Percentiles rank a stretch among this genome's conserved stretches.
phyloP scores from a whole-genome alignment of 176 grass and related monocot genomes.

The Thinopyrum elongatum region DNA sequence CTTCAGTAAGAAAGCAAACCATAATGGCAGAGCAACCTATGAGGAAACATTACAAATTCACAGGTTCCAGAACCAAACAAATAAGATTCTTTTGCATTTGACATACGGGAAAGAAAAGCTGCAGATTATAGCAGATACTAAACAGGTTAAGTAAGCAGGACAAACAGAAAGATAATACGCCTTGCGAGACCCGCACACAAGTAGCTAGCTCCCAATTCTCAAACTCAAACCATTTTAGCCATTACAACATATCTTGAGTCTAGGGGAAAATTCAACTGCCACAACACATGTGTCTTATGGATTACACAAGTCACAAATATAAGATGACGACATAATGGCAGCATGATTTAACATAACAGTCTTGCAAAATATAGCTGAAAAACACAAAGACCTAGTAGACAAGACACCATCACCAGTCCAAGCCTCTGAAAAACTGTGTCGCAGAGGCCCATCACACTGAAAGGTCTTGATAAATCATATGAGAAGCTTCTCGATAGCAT shows the following conservation, averaged over 20 bases:
- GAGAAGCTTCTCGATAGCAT: constrained; percentile 87
- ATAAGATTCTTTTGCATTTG: not conserved
- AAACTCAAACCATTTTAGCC: not conserved
- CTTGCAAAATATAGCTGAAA: constrained; percentile 33
- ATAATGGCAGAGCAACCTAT: too few species aligned
- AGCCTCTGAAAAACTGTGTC: constrained; percentile 70
- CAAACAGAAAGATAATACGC: not conserved
- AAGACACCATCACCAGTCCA: constrained; percentile 78
- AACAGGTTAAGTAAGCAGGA: not conserved
- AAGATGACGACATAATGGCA: constrained; percentile 9
- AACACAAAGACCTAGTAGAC: constrained; percentile 33
- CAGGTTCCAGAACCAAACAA: too few species aligned
- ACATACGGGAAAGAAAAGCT: not conserved
- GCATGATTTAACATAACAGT: constrained; percentile 16
- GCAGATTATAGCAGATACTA: not conserved
- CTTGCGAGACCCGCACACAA: not conserved
- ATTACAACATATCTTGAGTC: constrained; percentile 2
- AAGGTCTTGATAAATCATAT: constrained; percentile 55
- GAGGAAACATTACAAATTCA: too few species aligned
- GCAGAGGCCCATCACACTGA: constrained; percentile 80
- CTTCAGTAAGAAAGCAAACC: too few species aligned
- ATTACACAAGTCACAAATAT: constrained; percentile 36
- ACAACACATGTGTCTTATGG: constrained; percentile 22
- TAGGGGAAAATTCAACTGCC: constrained; percentile 2
- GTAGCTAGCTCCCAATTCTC: not conserved